phyloP scores from a whole-genome alignment of 345 rosid genomes.

The Litchi chinensis region DNA sequence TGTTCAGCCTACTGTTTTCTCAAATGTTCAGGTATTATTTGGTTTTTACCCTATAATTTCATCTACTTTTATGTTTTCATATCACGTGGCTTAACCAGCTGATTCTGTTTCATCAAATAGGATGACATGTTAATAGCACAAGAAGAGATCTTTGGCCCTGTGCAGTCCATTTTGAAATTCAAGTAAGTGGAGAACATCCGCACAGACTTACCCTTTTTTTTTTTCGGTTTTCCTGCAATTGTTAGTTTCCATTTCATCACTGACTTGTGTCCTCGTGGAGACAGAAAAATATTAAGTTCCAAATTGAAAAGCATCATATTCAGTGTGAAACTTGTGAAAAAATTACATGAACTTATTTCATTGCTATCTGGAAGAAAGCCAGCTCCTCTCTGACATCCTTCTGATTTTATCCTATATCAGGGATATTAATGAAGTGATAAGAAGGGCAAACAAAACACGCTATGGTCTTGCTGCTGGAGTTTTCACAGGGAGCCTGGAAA shows the following conservation, averaged over 20 bases:
- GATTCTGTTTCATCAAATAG: conserved; percentile 31
- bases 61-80: neutral
- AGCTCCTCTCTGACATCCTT: too few relatives aligned
- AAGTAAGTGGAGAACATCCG: conserved; percentile 45
- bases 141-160: conserved; percentile 98
- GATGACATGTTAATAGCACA: conserved; percentile 90
- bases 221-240: too few relatives aligned
- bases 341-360: neutral
- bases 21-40: conserved; percentile 67
- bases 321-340: neutral
- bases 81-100: neutral
- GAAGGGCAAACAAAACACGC: conserved; percentile 62
- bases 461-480: conserved; percentile 95
- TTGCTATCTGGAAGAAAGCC: too few relatives aligned
- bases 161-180: conserved; percentile 92
- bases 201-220: neutral
- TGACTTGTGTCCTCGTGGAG: too few relatives aligned
- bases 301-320: neutral
- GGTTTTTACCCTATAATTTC: neutral
- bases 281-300: too few relatives aligned
- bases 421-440: conserved; percentile 70
- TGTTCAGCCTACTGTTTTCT: conserved; percentile 94
- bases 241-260: too few relatives aligned
- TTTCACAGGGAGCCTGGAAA: conserved; percentile 68
- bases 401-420: conserved; percentile 33